These are phyloP conservation scores for Golubevia sp. DNA, from an alignment of 1,284 basidiomycete genomes.

Conservation along the genomic window DNA sequence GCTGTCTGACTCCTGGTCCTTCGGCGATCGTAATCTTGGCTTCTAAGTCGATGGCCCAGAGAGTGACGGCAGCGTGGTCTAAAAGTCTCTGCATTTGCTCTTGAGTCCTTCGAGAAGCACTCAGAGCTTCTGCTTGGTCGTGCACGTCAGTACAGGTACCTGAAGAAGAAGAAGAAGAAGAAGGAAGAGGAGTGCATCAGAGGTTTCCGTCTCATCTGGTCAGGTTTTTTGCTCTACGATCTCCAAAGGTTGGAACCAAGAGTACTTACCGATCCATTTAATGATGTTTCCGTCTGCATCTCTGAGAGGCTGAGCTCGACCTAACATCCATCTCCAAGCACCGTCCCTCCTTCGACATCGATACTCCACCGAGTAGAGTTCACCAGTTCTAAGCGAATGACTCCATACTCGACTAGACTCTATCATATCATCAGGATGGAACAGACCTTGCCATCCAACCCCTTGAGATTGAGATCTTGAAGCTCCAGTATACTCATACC, in stretches of 20 bases:
- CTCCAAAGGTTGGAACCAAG: too few relatives aligned
- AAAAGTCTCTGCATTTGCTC: constrained; percentile 48
- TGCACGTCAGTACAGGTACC: constrained; percentile 54
- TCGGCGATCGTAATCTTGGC: constrained; percentile 47
- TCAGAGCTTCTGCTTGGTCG: constrained; percentile 48
- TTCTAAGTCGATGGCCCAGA: constrained; percentile 48
- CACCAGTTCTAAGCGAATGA: constrained; percentile 59
- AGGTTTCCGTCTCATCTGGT: too few relatives aligned
- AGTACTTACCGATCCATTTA: constrained; percentile 51
- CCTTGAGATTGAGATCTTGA: constrained; percentile 39
- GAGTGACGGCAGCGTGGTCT: constrained; percentile 52
- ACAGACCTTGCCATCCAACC: constrained; percentile 56
- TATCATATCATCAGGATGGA: constrained; percentile 61
- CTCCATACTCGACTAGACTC: constrained; percentile 46
- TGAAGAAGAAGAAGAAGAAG: not conserved
- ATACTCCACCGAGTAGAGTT: constrained; percentile 60
- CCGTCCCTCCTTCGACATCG: constrained; percentile 51
- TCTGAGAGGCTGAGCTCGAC: constrained; percentile 50
- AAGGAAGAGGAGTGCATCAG: too few relatives aligned
- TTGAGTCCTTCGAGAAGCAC: constrained; percentile 39
- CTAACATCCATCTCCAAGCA: constrained; percentile 52
- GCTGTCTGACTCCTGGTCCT: constrained; percentile 44
- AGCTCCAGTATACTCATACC: constrained; percentile 59
- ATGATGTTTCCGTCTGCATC: constrained; percentile 44
- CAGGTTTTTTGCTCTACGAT: too few relatives aligned